Conservation (phyloP, 495 filamentous ascomycete genomes). For the Aspergillus hancockii region DNA sequence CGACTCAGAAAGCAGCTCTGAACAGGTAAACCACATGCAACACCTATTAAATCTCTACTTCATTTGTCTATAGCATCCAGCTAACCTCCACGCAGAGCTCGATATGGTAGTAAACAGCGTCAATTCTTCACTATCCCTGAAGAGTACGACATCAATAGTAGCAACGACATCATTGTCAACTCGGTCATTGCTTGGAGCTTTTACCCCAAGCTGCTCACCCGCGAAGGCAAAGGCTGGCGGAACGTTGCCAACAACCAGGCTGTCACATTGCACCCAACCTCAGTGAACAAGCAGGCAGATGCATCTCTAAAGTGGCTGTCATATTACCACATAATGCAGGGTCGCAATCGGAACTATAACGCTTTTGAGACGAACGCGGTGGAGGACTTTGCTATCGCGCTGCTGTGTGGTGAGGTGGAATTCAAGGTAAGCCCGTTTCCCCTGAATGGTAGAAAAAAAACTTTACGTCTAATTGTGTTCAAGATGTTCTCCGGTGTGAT, state of each 20-base stretch:
- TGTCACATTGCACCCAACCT: conserved; percentile 80
- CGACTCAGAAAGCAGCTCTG: conserved; percentile 64
- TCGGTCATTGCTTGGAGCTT: conserved; percentile 89
- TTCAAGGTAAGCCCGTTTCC: conserved; percentile 57
- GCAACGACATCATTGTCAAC: conserved; percentile 73
- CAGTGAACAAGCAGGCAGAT: conserved; percentile 74
- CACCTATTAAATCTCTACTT: conserved; percentile 26
- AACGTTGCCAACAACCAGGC: conserved; percentile 89
- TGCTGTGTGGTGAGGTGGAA: conserved; percentile 84
- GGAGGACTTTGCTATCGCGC: conserved; percentile 75
- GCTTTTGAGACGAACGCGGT: conserved; percentile 86
- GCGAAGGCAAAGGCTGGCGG: conserved; percentile 86
- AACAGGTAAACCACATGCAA: conserved; percentile 44
- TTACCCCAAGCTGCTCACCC: conserved; percentile 87
- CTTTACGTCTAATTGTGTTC: neutral
- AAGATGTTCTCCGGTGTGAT: conserved; percentile 83
- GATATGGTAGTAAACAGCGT: conserved; percentile 60
- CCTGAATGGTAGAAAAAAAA: neutral
- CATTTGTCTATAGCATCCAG: conserved; percentile 14
- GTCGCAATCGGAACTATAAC: conserved; percentile 74
- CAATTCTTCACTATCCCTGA: conserved; percentile 79
- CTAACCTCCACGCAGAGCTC: conserved; percentile 33
- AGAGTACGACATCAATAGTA: conserved; percentile 68
- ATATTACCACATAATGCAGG: conserved; percentile 96
- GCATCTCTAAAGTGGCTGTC: conserved; percentile 72